phyloP scores from a whole-genome alignment of 352 stramenopile genomes.

The Poterioochromonas sp. region DNA sequence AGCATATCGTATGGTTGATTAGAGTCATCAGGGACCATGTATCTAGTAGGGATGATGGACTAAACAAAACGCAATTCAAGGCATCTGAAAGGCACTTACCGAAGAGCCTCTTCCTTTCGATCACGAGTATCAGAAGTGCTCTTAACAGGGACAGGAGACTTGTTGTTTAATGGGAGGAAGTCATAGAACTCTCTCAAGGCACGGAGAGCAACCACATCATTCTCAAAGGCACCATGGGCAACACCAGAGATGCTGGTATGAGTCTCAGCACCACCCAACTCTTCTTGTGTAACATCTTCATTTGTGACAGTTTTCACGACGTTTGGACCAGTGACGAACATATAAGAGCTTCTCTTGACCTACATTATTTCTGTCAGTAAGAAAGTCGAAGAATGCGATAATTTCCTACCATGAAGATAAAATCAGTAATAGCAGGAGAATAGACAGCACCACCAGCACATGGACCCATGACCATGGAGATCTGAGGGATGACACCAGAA shows the following conservation, averaged over 20 bases:
- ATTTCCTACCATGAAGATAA: conserved; percentile 90
- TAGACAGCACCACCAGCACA: conserved; percentile 73
- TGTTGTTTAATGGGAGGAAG: conserved; percentile 88
- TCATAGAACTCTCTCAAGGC: conserved; percentile 86
- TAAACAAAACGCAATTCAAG: background rate
- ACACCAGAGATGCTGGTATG: conserved; percentile 84
- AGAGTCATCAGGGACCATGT: conserved; percentile 87
- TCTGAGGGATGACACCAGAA: conserved; percentile 78
- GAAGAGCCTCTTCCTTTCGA: conserved; percentile 46
- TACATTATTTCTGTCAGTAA: background rate
- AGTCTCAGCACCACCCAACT: conserved; percentile 81
- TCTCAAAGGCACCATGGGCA: conserved; percentile 85
- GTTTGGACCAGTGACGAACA: conserved; percentile 97
- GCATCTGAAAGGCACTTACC: too few species aligned
- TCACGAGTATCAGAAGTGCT: conserved; percentile 72
- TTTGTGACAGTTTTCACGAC: conserved; percentile 97
- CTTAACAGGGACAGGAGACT: conserved; percentile 53
- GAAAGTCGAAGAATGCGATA: background rate
- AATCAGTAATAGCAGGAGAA: conserved; percentile 95
- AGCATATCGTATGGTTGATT: conserved; percentile 98
- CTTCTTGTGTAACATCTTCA: conserved; percentile 75
- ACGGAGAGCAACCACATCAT: conserved; percentile 85
- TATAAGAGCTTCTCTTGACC: conserved; percentile 73
- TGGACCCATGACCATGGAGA: conserved; percentile 94
- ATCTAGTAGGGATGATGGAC: too few species aligned